Conservation (phyloP, 805 yeast genomes). For the Lachancea dasiensis region DNA sequence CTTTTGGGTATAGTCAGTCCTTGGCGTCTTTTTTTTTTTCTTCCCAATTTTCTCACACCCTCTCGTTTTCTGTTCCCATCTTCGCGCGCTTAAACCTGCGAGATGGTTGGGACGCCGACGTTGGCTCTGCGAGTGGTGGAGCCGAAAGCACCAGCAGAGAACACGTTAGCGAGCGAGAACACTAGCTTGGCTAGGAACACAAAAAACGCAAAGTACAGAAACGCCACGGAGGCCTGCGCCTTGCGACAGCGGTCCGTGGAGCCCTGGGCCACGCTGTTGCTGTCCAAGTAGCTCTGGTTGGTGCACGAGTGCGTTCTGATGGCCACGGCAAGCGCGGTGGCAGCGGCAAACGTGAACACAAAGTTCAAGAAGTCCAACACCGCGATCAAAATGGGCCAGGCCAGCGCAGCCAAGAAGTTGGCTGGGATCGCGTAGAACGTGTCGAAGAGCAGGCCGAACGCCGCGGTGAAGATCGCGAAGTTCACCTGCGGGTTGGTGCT, state of each 20-base stretch:
- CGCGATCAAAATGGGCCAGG: slow-evolving; percentile 79
- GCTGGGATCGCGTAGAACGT: slow-evolving; percentile 76
- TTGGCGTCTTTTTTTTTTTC: not conserved
- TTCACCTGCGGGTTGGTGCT: slow-evolving; percentile 67
- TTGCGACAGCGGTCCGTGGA: slow-evolving; percentile 84
- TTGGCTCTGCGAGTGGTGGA: slow-evolving; percentile 40
- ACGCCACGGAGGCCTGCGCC: slow-evolving; percentile 80
- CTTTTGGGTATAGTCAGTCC: too few relatives aligned
- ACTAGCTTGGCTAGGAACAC: slow-evolving; percentile 60
- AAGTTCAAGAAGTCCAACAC: slow-evolving; percentile 78
- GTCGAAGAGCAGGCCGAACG: slow-evolving; percentile 78
- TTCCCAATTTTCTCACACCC: not conserved
- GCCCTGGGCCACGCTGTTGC: slow-evolving; percentile 71
- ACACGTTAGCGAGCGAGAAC: slow-evolving; percentile 46
- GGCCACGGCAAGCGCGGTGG: slow-evolving; percentile 89
- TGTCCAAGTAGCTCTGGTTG: slow-evolving; percentile 56
- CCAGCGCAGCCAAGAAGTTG: slow-evolving; percentile 67
- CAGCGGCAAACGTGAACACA: slow-evolving; percentile 92
- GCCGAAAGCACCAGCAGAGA: slow-evolving; percentile 56
- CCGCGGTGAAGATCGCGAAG: slow-evolving; percentile 80
- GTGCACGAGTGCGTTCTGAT: slow-evolving; percentile 81
- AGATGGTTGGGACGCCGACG: slow-evolving; percentile 85
- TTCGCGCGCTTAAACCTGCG: slow-evolving; percentile 59
- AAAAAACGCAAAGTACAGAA: slow-evolving; percentile 79
- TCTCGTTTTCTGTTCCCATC: not conserved